phyloP scores from a whole-genome alignment of 306 rosid genomes.

The Spatholobus suberectus region DNA sequence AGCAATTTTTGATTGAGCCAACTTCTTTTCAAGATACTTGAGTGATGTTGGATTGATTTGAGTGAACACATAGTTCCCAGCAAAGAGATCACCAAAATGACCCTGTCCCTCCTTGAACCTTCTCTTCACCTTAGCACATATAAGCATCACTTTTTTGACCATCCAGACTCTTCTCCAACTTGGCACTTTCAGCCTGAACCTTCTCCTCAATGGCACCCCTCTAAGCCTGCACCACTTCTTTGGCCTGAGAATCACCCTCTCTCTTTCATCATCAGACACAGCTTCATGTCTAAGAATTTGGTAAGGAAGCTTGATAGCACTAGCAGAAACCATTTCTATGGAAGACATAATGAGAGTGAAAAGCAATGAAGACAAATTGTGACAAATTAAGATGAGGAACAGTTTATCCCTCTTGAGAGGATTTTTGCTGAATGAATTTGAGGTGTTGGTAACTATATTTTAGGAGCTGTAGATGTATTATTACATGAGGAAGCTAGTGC shows the following conservation, averaged over 20 bases:
- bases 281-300: constrained; percentile 41
- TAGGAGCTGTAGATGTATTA: neutral
- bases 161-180: constrained; percentile 53
- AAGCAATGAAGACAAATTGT: neutral
- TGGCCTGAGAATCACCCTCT: constrained; percentile 35
- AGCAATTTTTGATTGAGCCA: neutral
- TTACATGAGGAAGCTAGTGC: neutral
- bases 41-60: constrained; percentile 21
- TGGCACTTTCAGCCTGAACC: constrained; percentile 52
- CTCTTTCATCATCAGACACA: constrained; percentile 28
- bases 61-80: constrained; percentile 21
- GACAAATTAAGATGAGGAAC: constrained; percentile 18
- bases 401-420: neutral
- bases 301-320: constrained; percentile 47
- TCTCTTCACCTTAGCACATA: constrained; percentile 7
- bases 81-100: constrained; percentile 13
- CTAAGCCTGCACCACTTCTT: constrained; percentile 47
- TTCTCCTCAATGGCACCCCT: constrained; percentile 46
- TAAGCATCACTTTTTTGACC: constrained; percentile 32
- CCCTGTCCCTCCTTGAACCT: constrained; percentile 22
- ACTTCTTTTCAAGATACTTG: constrained; percentile 10
- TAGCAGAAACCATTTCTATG: constrained; percentile 31
- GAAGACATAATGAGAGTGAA: constrained; percentile 27
- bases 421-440: neutral
- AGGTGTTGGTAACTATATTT: neutral